A percentile compares a stretch with the other conserved stretches of the same genome.
Evolutionary conservation across 805 yeast genomes (phyloP).

Genomic region (Kodamaea fukazawae): DNA sequence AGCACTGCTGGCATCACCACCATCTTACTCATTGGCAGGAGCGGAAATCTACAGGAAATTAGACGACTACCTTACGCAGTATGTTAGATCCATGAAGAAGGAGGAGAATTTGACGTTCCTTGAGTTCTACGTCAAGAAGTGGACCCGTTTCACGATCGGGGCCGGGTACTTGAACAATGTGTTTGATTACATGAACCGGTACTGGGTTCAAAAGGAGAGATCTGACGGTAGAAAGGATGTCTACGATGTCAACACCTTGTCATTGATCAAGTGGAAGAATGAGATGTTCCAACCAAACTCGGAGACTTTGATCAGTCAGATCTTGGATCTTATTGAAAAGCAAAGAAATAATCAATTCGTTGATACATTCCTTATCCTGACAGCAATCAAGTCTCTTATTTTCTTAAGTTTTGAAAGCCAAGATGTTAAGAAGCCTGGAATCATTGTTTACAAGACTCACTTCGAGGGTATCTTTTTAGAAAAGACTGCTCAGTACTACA

Average conservation of each 20-base stretch:
- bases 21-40: constrained; percentile 64
- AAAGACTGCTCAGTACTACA: constrained; percentile 65
- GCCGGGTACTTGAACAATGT: constrained; percentile 90
- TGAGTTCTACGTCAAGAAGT: constrained; percentile 78
- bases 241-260: constrained; percentile 86
- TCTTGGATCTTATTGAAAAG: constrained; percentile 68
- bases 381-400: constrained; percentile 83
- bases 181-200: constrained; percentile 91
- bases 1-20: constrained; percentile 15
- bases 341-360: constrained; percentile 80
- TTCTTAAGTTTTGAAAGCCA: constrained; percentile 86
- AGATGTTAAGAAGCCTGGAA: constrained; percentile 81
- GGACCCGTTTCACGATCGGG: constrained; percentile 89
- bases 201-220: constrained; percentile 96
- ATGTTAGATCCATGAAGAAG: constrained; percentile 47
- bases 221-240: constrained; percentile 88
- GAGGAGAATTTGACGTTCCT: constrained; percentile 65
- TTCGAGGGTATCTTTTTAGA: constrained; percentile 78
- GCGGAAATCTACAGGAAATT: constrained; percentile 81
- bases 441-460: constrained; percentile 73
- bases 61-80: constrained; percentile 60
- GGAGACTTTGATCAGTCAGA: constrained; percentile 59
- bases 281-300: constrained; percentile 71
- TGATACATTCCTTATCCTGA: constrained; percentile 60
- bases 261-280: constrained; percentile 84